Base-by-base conservation (phyloP, 106 monocot species). In the Chionographis japonica region DNA sequence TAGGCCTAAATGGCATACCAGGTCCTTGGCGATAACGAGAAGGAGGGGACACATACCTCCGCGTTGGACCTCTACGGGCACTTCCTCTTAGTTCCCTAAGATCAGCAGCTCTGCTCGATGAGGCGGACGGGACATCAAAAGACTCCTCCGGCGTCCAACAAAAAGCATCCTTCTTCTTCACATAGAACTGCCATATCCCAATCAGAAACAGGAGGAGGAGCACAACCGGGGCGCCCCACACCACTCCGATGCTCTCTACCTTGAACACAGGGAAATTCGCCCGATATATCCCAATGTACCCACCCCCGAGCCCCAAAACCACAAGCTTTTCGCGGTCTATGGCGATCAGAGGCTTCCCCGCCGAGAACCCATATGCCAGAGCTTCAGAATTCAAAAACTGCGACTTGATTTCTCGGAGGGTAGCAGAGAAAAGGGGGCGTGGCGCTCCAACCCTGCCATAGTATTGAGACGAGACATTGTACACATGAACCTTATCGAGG, bases 131-230 rank as follows among this genome's bases (percentile, higher is more conserved):
- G 4, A 64, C 37, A 66, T 77, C 74, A 59, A 97, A 89, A 13
- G 82, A 49, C 65, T 97, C 97, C 64, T 92, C 97, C 0, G 82
- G 87, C 3, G 69, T 73, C 92, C 86, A 92, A 6, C 84, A 86
- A 65, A 90, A 63, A 2, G 87, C 79, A 56, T 85, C 85, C 72
- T 87, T 89, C 84, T 97, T 97, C 82, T 97, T 97, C 68, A 86
- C 89, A 53, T 92, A 89, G 57, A 92, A 86, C 52, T 89, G 86
- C 92, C 92, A 97, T 13, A 84, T 69, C 2, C 84, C 89, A 60
- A 97, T 76, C 51, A 97, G 55, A 60, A 97, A 84, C 59, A 97
- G 12, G 10, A 97, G 70, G 77, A 97, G 90, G 13, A 97, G 74
- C 40, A 97, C 69, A 15, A 67, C 78, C 16, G 92, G 92, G 20